phyloP scores from a whole-genome alignment of 2,329 filamentous ascomycete species.

The Orbilia oligospora region DNA sequence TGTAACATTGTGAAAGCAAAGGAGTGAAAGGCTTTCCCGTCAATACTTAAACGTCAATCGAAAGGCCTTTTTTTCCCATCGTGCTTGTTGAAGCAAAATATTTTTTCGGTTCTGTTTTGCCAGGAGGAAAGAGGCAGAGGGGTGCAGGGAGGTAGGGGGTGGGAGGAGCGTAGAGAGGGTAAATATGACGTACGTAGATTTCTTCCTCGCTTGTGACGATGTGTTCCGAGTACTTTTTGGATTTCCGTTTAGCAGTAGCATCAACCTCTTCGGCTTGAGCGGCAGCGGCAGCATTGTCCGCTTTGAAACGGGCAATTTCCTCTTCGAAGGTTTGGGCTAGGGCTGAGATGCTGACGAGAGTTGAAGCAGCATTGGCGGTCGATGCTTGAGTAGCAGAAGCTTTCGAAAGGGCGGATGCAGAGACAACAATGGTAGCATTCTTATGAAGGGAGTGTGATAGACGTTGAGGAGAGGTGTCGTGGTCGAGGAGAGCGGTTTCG shows the following conservation, averaged over 20 bases:
- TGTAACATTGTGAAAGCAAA: conserved; percentile 26
- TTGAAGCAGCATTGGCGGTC: conserved; percentile 68
- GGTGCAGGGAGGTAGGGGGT: neutral
- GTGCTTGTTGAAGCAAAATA: conserved; percentile 6
- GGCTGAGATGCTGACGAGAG: conserved; percentile 70
- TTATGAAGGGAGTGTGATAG: conserved; percentile 57
- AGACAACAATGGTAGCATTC: conserved; percentile 58
- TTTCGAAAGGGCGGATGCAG: conserved; percentile 49
- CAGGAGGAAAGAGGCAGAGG: too few species aligned
- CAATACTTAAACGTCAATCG: conserved; percentile 48
- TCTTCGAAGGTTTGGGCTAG: conserved; percentile 66
- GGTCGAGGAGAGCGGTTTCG: conserved; percentile 71
- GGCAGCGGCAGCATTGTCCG: conserved; percentile 49
- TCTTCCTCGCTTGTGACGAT: conserved; percentile 51
- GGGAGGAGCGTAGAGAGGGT: conserved; percentile 1
- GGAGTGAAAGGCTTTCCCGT: conserved; percentile 47
- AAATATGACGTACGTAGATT: conserved; percentile 55
- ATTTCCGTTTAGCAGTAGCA: conserved; percentile 42
- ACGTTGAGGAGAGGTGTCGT: conserved; percentile 58
- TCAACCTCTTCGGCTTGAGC: conserved; percentile 33
- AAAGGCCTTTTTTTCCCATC: neutral
- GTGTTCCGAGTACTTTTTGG: conserved; percentile 43
- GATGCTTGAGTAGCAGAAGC: conserved; percentile 63
- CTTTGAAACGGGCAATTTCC: conserved; percentile 58
- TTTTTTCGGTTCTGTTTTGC: neutral